Conservation (phyloP, 1,284 basidiomycete species). For the Sporisorium graminicola region DNA sequence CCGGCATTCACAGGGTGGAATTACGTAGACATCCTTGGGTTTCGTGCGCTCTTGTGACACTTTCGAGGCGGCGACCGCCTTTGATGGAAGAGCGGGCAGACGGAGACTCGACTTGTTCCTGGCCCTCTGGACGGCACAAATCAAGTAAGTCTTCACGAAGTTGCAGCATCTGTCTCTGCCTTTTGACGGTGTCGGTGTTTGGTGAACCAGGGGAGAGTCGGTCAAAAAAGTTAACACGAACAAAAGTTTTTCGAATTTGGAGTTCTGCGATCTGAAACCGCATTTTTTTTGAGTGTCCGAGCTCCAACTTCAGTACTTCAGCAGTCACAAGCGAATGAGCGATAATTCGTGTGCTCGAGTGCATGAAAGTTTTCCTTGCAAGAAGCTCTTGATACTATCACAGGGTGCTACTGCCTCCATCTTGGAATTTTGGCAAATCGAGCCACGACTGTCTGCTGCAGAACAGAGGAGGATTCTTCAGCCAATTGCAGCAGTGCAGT, state of each 20-base stretch:
- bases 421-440: constrained; percentile 15
- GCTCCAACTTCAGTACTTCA: background rate
- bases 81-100: background rate
- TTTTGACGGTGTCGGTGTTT: too few relatives aligned
- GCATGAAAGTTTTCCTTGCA: constrained; percentile 5
- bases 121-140: too few relatives aligned
- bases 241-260: constrained; percentile 29
- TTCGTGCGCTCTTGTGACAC: background rate
- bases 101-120: constrained; percentile 8
- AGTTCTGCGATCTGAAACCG: constrained; percentile 31
- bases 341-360: constrained; percentile 14
- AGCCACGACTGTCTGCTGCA: background rate
- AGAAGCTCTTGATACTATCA: constrained; percentile 15
- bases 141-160: background rate
- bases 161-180: background rate
- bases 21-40: background rate
- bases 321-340: constrained; percentile 7
- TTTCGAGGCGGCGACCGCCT: background rate
- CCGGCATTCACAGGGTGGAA: background rate
- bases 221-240: constrained; percentile 24
- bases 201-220: background rate
- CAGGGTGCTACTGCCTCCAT: constrained; percentile 42
- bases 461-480: background rate
- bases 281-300: constrained; percentile 14
- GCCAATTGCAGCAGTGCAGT: constrained; percentile 2